Evolutionary conservation across 148 eudicot genomes (phyloP), one percentile per base, ranked within the genome.

Genomic region (Amaranthus hypochondriacus): DNA sequence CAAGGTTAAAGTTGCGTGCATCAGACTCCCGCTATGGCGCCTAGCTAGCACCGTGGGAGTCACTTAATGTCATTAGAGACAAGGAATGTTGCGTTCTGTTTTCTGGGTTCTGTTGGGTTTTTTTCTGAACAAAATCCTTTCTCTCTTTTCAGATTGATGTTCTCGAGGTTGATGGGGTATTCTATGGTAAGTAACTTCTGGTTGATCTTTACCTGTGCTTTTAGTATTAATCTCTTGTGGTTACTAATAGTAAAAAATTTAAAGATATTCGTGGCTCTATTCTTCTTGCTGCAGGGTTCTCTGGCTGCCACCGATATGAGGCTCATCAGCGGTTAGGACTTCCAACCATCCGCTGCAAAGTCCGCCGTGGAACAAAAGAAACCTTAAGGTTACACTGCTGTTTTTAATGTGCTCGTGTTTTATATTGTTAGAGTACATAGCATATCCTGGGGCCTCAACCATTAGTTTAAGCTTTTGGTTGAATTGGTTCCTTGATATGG

Each of bases 261-360:
- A n/a, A 21, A 39, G 2, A 28, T 48, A 0, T 4, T 39, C 44
- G 12, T 44, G 65, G 15, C 48, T 51, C 48, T 56, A 2, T 12
- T 14, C n/a, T 47, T 50, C 7, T 63, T 59, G 2, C 18, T 56
- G 54, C 76, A 95, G 99, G 99, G 75, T 95, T 95, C 78, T 95
- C 99, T 43, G 99, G 99, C 68, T 95, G 97, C 82, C 99, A 95
- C 84, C 82, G 99, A 39, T 95, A 84, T 71, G 99, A 92, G 82
- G 99, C 99, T 84, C 99, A 95, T 78, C 99, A 95, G 81, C 85
- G 73, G 62, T 84, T 95, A 68, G 99, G 97, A n/a, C 91, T 95
- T 66, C 99, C 94, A 54, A 87, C 97, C 21, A 95, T 95, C 68
- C 96, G 97, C 60, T 95, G 99, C 83, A 95, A 92, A 82, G 71